Base-by-base conservation (phyloP, 139 green algal genomes). In the Edaphochlamys debaryana region DNA sequence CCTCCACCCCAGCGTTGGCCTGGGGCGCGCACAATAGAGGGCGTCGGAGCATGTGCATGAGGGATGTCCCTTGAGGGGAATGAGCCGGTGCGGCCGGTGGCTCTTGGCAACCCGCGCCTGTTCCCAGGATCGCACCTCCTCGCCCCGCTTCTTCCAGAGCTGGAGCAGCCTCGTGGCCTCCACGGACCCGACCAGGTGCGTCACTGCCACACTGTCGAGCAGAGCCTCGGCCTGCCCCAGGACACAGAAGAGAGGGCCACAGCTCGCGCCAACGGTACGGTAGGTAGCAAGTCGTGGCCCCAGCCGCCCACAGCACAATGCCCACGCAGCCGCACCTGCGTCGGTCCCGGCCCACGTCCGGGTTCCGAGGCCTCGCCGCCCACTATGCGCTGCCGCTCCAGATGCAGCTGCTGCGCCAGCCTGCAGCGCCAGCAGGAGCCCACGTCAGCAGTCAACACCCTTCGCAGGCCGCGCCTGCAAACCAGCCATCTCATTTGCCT, bases 111-210 rank as follows among this genome's bases (percentile, higher is more conserved):
- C n/a, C n/a, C n/a, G n/a, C n/a, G n/a, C n/a, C n/a, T n/a, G n/a
- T n/a, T n/a, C n/a, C n/a, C n/a, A n/a, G n/a, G n/a, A 13, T 13
- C 45, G 45, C 45, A 77, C 78, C 78, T 84, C 25, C 1, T 75
- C 66, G 3, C 50, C 38, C 23, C 78, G 78, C 30, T 76, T 36
- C 66, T 84, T 84, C 78, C 78, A 84, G 25, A 60, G 36, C 66
- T 76, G 66, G 13, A 84, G 38, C 48, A 84, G 50, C 0, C 50
- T 34, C 6, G 78, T 58, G 27, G 66, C 70, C 27, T 84, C 66
- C 48, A 84, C 15, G 4, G 50, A 58, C 19, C 66, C 78, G 4
- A 77, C 66, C 23, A 84, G 25, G 30, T 84, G 78, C 13, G 66
- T 67, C 4, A 84, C 66, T 0, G 78, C 78, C 66, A 84, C 48